These are phyloP conservation scores for Cyclocybe aegerita DNA, from an alignment of 768 basidiomycete species.

Conservation along the genomic window DNA sequence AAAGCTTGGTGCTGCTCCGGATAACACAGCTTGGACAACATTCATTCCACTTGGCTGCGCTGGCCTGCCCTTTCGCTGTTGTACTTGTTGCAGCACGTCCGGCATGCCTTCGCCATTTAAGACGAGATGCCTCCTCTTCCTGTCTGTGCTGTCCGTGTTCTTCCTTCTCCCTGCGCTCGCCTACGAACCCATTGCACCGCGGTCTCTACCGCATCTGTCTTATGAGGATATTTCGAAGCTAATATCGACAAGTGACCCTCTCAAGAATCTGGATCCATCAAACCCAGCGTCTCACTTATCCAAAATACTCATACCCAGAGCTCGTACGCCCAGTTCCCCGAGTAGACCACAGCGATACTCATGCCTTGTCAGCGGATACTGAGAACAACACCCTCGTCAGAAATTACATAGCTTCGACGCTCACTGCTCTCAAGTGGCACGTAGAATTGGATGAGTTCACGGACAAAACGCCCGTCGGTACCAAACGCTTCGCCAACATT, in stretches of 20 bases:
- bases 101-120: not conserved
- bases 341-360: not conserved
- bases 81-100: not conserved
- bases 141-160: conserved; percentile 15
- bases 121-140: conserved; percentile 2
- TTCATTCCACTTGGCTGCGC: too few relatives aligned
- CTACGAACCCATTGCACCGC: conserved; percentile 40
- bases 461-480: conserved; percentile 78
- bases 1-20: too few relatives aligned
- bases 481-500: conserved; percentile 81
- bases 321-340: conserved; percentile 45
- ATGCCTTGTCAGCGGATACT: conserved; percentile 52
- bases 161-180: conserved; percentile 26
- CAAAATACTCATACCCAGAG: conserved; percentile 82
- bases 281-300: conserved; percentile 75
- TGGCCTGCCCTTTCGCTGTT: not conserved
- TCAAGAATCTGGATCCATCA: conserved; percentile 63
- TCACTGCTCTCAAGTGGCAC: conserved; percentile 81
- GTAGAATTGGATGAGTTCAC: conserved; percentile 84
- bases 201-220: conserved; percentile 46
- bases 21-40: too few relatives aligned
- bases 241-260: conserved; percentile 57
- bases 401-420: conserved; percentile 72
- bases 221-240: conserved; percentile 49
- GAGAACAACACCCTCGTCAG: conserved; percentile 80